Evolutionary conservation across 2,329 filamentous ascomycete genomes (phyloP), one percentile per base, ranked within the genome.

Genomic region (Neonectria ditissima): DNA sequence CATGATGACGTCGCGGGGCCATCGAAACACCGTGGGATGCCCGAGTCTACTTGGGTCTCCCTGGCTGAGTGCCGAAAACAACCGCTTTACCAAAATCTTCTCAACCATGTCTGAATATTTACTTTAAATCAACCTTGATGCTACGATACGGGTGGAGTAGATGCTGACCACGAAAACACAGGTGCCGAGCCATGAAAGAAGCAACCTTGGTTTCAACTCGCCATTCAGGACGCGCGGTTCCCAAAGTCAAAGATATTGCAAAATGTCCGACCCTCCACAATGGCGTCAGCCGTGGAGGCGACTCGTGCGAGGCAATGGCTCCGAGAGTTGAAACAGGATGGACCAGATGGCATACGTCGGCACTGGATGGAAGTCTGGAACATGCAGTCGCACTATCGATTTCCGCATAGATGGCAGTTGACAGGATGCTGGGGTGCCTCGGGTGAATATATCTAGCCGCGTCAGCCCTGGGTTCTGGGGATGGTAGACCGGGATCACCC

Each of bases 61-160:
- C 74, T 71, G 65, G 73, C 71, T 69, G 74, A 65, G 79, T 89
- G 87, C 80, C 84, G 88, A 86, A 78, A 86, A 86, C 79, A 84
- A 87, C 88, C 89, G 88, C 87, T 81, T 81, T 81, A 82, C 78
- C 68, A 76, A 78, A 81, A 89, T 90, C 88, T 90, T 90, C 88
- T 90, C 88, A 87, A 84, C 75, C 66, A 74, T 82, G 77, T 88
- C 85, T 88, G 87, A 88, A 76, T 71, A 59, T 26, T 34, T 51
- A 63, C 71, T 60, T 32, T 57, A 62, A n/a, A 32, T 50, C 51
- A 50, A 41, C 16, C 24, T n/a, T 50, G 51, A 47, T 62, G 43
- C 43, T 52, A 16, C 22, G 10, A 32, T 20, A 39, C 8, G 11
- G 41, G 22, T 48, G 47, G 53, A 62, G 20, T 47, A 30, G 43